Conservation (phyloP, 495 filamentous ascomycete species). For the Chaetomium tenue region DNA sequence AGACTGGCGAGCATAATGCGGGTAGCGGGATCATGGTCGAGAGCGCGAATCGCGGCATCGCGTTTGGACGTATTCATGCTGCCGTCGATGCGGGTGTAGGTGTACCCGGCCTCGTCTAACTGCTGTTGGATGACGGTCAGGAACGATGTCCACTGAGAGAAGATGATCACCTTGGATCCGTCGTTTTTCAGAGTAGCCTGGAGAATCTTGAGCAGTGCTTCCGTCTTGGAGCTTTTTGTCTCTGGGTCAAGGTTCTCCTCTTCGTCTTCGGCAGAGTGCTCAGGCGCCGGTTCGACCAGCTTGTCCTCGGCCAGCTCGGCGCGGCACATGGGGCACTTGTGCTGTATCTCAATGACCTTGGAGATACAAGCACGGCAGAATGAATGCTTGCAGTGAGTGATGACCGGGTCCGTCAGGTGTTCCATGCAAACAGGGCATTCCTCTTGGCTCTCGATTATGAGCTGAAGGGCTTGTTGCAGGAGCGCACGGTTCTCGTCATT, state of each 20-base stretch:
- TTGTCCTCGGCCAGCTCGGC: slow-evolving; percentile 61
- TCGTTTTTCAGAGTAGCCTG: slow-evolving; percentile 65
- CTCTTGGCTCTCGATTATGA: slow-evolving; percentile 78
- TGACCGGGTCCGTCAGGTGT: slow-evolving; percentile 67
- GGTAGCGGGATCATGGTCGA: slow-evolving; percentile 66
- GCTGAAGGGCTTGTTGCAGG: slow-evolving; percentile 72
- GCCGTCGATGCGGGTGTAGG: slow-evolving; percentile 77
- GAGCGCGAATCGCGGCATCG: slow-evolving; percentile 64
- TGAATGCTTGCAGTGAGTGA: slow-evolving; percentile 84
- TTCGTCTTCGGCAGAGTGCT: slow-evolving; percentile 44
- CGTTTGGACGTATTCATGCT: slow-evolving; percentile 67
- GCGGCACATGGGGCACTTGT: slow-evolving; percentile 88
- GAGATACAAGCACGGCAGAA: slow-evolving; percentile 77
- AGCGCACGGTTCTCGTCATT: slow-evolving; percentile 71
- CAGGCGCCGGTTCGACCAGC: slow-evolving; percentile 62
- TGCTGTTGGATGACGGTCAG: slow-evolving; percentile 74
- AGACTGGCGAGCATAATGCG: slow-evolving; percentile 81
- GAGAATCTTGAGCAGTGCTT: slow-evolving; percentile 76
- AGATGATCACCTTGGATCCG: slow-evolving; percentile 79
- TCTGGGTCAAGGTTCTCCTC: slow-evolving; percentile 56
- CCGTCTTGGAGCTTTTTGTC: slow-evolving; percentile 77
- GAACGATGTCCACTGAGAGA: slow-evolving; percentile 93
- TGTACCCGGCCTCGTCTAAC: slow-evolving; percentile 59
- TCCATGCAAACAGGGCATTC: slow-evolving; percentile 85
- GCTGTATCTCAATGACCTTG: slow-evolving; percentile 72